Conservation (phyloP, 2,329 filamentous ascomycete species). For the Aspergillus brasiliensis region DNA sequence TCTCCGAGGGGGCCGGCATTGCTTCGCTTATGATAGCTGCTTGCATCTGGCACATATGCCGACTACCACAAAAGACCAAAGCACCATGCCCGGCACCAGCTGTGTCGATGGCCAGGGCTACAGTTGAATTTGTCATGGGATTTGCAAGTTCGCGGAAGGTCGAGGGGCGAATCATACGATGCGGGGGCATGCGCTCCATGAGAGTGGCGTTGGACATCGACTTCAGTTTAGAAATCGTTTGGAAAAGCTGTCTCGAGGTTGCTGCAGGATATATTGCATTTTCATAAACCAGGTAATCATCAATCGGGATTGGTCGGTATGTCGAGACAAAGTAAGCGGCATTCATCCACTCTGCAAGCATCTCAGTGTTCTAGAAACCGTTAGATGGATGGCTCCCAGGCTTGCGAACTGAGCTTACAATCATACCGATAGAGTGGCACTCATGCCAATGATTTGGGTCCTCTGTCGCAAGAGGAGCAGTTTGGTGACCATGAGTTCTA, state of each 20-base stretch:
- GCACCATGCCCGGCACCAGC: conserved; percentile 69
- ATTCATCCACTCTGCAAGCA: conserved; percentile 70
- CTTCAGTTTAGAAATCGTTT: conserved; percentile 57
- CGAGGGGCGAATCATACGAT: conserved; percentile 57
- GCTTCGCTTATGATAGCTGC: conserved; percentile 69
- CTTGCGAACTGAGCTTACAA: too few species aligned
- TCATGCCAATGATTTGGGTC: conserved; percentile 77
- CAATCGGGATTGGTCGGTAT: conserved; percentile 73
- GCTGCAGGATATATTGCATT: conserved; percentile 66
- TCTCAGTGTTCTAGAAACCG: conserved; percentile 63
- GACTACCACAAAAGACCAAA: conserved; percentile 73
- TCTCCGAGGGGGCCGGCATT: conserved; percentile 57
- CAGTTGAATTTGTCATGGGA: conserved; percentile 68
- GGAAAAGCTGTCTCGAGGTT: conserved; percentile 60
- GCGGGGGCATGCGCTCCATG: conserved; percentile 37
- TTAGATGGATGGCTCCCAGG: conserved; percentile 12
- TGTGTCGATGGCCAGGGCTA: conserved; percentile 70
- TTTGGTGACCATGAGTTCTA: conserved; percentile 75
- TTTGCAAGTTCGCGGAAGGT: conserved; percentile 64
- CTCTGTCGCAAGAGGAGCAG: conserved; percentile 67
- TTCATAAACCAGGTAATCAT: conserved; percentile 74
- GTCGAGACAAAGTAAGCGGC: conserved; percentile 72
- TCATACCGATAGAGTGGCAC: conserved; percentile 70
- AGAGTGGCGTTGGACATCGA: conserved; percentile 29
- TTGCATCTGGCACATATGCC: conserved; percentile 67